Base-by-base conservation (phyloP, 2,329 filamentous ascomycete genomes). In the Talaromyces sp. region DNA sequence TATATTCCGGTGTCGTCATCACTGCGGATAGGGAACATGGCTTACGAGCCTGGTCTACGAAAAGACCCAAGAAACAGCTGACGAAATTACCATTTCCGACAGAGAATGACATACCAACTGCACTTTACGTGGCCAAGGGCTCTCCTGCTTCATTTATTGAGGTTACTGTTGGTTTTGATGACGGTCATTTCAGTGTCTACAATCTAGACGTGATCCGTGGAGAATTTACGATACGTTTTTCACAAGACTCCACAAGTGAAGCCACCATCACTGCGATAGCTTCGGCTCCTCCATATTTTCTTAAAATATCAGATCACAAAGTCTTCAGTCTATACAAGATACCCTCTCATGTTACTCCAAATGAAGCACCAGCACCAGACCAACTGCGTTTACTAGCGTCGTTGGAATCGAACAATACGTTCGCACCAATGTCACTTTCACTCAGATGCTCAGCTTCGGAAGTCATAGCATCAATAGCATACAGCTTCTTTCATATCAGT, bases 381-480 rank as follows among this genome's bases (percentile, higher is more conserved):
- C 61, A 66, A 13, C 87, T 88, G 1, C 82, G 82, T 65, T 83
- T 95, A 35, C 80, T 97, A 35, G 89, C 90, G 8, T 94, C 91
- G 0, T 84, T 97, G 22, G 89, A 88, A 73, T 96, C 93, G 11
- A 89, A 92, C 71, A 93, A 89, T 3, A 90, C 90, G 1, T 87
- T 89, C 72, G 86, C 90, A 2, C 93, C 93, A 1, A 81, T 96
- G 10, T 91, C 92, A 0, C 79, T 97, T n/a, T 94, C 92, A 0
- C 86, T 98, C 43, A 87, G 93, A n/a, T 85, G 83, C 31, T 87
- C 87, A 15, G 75, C 85, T 0, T 80, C 81, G 3, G 86, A 85
- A 11, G 86, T 92, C 19, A 85, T 92, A n/a, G 90, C 92, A 1
- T 93, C 91, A 0, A 90, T 97, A 66, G 93, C 92, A 1, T 97